Evolutionary conservation across 1,284 basidiomycete species (phyloP).

Genomic region (Heliocybe sulcata): DNA sequence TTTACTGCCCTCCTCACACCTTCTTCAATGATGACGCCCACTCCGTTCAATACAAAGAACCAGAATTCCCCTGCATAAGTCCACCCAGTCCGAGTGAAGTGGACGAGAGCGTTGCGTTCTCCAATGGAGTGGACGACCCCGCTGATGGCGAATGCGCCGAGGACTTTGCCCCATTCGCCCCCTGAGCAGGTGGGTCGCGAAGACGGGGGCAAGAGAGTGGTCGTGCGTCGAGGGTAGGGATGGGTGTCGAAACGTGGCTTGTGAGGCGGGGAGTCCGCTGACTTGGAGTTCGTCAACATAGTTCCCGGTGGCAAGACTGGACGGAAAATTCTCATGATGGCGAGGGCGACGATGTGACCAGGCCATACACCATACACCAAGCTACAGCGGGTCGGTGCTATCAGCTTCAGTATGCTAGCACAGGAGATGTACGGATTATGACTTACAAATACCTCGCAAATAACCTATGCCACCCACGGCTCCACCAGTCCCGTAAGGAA

Average conservation of each 20-base stretch:
- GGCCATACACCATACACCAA: neutral
- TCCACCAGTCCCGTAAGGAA: neutral
- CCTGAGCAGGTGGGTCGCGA: neutral
- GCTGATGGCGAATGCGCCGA: neutral
- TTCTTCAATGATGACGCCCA: neutral
- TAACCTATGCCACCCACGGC: neutral
- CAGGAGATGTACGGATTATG: too few relatives aligned
- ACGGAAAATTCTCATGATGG: neutral
- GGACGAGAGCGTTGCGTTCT: neutral
- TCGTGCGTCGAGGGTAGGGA: neutral
- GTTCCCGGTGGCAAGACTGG: too few relatives aligned
- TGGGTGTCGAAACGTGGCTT: too few relatives aligned
- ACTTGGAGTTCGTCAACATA: neutral
- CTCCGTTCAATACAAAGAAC: constrained; percentile 5
- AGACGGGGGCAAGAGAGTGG: neutral
- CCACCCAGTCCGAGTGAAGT: neutral
- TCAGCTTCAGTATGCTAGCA: too few relatives aligned
- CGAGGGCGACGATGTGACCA: neutral
- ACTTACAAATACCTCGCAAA: neutral
- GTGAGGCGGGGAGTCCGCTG: too few relatives aligned
- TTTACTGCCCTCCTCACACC: constrained; percentile 13
- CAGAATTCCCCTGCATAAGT: neutral
- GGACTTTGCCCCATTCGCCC: neutral
- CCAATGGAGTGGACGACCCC: neutral
- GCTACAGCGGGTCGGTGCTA: neutral